Conservation (phyloP, 257 asterid species). For the Datura wrightii region DNA sequence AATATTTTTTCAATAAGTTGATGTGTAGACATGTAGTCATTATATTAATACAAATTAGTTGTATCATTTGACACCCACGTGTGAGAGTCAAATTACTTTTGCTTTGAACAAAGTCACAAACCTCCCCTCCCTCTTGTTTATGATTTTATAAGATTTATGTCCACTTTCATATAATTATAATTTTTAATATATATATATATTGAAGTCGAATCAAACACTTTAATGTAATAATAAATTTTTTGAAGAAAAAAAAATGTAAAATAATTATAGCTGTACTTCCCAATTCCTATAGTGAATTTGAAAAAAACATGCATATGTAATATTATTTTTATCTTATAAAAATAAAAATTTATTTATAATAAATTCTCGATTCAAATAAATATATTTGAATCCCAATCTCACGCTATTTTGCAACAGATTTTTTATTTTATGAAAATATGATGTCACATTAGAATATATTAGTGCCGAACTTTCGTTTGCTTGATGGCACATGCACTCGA, state of each 20-base stretch:
- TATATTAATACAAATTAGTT: neutral
- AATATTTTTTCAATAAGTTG: neutral
- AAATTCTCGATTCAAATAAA: too few relatives aligned
- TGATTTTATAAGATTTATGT: neutral
- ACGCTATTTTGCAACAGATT: neutral
- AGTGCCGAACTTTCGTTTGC: neutral
- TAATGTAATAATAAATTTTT: neutral
- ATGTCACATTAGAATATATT: neutral
- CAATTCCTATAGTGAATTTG: too few relatives aligned
- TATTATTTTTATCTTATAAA: too few relatives aligned
- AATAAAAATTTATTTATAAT: too few relatives aligned
- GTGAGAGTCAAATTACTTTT: neutral
- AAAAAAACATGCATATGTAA: too few relatives aligned
- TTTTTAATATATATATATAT: neutral
- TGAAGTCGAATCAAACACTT: neutral
- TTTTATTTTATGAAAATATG: neutral
- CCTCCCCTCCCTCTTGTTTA: neutral
- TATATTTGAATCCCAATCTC: neutral
- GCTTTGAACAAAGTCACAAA: neutral
- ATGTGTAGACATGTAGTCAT: neutral
- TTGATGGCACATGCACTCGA: neutral
- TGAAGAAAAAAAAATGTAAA: neutral
- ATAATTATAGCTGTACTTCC: neutral
- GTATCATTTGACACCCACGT: neutral
- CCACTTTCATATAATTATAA: too few relatives aligned